Base-by-base conservation (phyloP, 2,329 filamentous ascomycete species). In the Dactylellina sp. region DNA sequence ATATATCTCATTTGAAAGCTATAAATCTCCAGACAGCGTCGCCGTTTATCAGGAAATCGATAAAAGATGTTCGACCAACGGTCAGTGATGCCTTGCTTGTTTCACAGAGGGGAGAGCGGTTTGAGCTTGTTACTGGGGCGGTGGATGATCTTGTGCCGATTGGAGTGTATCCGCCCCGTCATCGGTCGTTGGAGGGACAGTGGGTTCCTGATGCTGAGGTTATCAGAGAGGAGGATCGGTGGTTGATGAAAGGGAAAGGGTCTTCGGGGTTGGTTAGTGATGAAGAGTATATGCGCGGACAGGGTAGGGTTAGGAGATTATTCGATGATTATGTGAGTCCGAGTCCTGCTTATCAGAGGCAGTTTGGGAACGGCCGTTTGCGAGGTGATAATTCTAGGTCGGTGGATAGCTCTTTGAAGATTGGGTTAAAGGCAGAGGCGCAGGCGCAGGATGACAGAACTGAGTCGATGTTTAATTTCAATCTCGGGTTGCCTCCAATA, bases 201-300 rank as follows among this genome's bases (percentile, higher is more conserved):
- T 57, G 53, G 53, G n/a, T 44, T 9, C 53, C 53, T 1, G 37
- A 28, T 25, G 14, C 53, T 7, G 39, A 57, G 14, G 12, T 57
- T 2, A 57, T 44, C 20, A 1, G 39, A 28, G 35, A 18, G 22
- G 53, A 57, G 16, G 53, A 57, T 16, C 12, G 4, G 22, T 57
- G 9, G 16, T 7, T 57, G 18, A 5, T 5, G 14, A 7, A 44
- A 16, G 53, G 53, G 18, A n/a, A 16, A 1, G 37, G 37, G 6
- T 18, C 35, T 5, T 57, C 53, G 2, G 53, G 53, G 14, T 57
- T 24, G 7, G 22, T 57, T 14, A 57, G 16, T 18, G 53, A 57
- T 25, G 53, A 40, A 6, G 35, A 57, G 20, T 57, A 57, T 18
- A 42, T 42, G 40, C 53, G 53, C 1, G 53, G 53, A 5, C 53